Base-by-base conservation (phyloP, 1,284 basidiomycete species). In the Serendipita sp. region DNA sequence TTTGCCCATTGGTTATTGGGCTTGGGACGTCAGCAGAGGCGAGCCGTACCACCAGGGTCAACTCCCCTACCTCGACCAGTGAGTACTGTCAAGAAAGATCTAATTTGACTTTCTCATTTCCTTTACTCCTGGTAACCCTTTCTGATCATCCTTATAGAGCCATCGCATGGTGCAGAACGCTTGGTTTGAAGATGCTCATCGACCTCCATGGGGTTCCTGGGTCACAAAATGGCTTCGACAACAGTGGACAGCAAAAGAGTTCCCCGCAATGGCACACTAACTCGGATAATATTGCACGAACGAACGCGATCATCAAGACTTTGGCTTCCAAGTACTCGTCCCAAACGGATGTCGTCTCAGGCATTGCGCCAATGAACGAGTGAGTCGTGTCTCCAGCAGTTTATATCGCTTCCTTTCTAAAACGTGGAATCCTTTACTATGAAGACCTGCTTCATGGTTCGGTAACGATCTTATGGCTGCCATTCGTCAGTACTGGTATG, bases 41-140 rank as follows among this genome's bases (percentile, higher is more conserved):
- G 91, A 95, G 69, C 92, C 91, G 0, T 96, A 83, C 74, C 82
- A 92, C 66, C 82, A 85, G 75, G 89, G 91, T n/a, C 88, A 91
- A 71, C 73, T 86, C 55, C 77, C 82, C 17, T 91, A 88, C 73
- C 74, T 89, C n/a, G 70, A 77, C 65, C 79, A 82, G 60, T 58
- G 15, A 30, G 53, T 58, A 35, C 35, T 12, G 22, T 22, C 22
- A 17, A n/a, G n/a, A n/a, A n/a, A 22, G 22, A 22, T 22, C 22
- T 22, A 22, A 22, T 22, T 38, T 12, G 35, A 38, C 35, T 38
- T 12, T 38, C 35, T 12, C 2, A 13, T 53, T 58, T 6, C 26
- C 45, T n/a, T 49, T 5, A 8, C 45, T 6, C 64, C 64, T 34
- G 2, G 22, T 1, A 29, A 2, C 30, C 3, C 30, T 26, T 4